Conservation (phyloP, 352 stramenopile species). For the Pythium brachiatum region DNA sequence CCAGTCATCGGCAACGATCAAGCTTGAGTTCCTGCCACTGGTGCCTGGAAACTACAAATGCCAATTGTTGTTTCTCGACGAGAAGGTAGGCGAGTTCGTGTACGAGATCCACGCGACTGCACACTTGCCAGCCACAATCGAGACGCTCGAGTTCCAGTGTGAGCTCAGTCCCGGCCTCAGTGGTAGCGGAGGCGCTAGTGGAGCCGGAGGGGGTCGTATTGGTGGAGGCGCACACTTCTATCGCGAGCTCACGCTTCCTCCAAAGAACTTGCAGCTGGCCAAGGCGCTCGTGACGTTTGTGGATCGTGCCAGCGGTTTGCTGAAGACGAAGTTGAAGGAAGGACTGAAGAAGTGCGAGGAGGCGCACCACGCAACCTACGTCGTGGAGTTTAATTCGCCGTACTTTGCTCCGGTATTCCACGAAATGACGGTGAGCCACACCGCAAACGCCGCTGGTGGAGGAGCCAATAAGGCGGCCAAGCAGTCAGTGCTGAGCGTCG, state of each 20-base stretch:
- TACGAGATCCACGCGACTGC: constrained; percentile 88
- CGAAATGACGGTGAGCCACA: constrained; percentile 48
- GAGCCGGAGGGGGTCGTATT: not conserved
- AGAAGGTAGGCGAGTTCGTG: constrained; percentile 92
- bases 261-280: constrained; percentile 77
- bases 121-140: constrained; percentile 67
- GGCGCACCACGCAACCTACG: constrained; percentile 56
- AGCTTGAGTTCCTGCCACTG: constrained; percentile 89
- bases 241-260: constrained; percentile 72
- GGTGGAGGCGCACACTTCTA: constrained; percentile 47
- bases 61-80: constrained; percentile 89
- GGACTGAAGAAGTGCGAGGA: constrained; percentile 78
- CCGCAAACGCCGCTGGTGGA: not conserved
- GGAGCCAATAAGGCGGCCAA: not conserved
- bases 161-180: constrained; percentile 33
- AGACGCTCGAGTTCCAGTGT: constrained; percentile 82
- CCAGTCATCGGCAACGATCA: constrained; percentile 59
- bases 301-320: constrained; percentile 62
- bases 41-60: constrained; percentile 87
- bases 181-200: constrained; percentile 8
- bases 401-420: constrained; percentile 71
- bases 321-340: constrained; percentile 77
- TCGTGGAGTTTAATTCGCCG: constrained; percentile 84
- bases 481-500: constrained; percentile 6
- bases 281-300: constrained; percentile 65